Percentiles rank a stretch among this genome's conserved stretches.
Evolutionary conservation across 2,329 filamentous ascomycete species (phyloP).

Genomic region (Penicillium sp.): DNA sequence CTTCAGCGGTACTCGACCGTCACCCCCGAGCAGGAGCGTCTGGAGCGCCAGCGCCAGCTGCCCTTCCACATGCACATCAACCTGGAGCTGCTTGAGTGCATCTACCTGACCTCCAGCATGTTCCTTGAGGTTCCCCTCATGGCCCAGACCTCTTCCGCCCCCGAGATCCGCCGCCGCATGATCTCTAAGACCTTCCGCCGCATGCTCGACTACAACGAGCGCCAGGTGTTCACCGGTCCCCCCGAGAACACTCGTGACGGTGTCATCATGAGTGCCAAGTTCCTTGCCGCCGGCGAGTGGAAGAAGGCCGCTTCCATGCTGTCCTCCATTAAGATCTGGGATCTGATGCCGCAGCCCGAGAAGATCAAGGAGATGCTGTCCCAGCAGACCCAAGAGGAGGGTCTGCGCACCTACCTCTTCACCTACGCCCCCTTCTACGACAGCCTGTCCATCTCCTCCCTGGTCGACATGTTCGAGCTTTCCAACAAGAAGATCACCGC

Average conservation of each 20-base stretch:
- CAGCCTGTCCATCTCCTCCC: slow-evolving; percentile 81
- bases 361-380: slow-evolving; percentile 97
- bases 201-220: slow-evolving; percentile 99
- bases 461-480: slow-evolving; percentile 94
- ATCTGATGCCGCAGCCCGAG: slow-evolving; percentile 87
- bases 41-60: slow-evolving; percentile 95
- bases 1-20: slow-evolving; percentile 97
- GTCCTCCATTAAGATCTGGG: slow-evolving; percentile 99
- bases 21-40: slow-evolving; percentile 93
- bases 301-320: slow-evolving; percentile 94
- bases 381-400: slow-evolving; percentile 98
- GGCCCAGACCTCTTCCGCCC: slow-evolving; percentile 93
- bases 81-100: slow-evolving; percentile 94
- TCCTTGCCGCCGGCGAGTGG: slow-evolving; percentile 95
- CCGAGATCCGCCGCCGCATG: slow-evolving; percentile 93
- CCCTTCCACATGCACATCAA: slow-evolving; percentile 99
- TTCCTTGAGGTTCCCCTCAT: slow-evolving; percentile 96
- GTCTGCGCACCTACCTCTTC: slow-evolving; percentile 96
- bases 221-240: slow-evolving; percentile 97
- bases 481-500: slow-evolving; percentile 87
- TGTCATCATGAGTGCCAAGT: slow-evolving; percentile 98
- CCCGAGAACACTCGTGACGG: slow-evolving; percentile 99
- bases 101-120: slow-evolving; percentile 99
- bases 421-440: slow-evolving; percentile 99
- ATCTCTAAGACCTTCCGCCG: slow-evolving; percentile 99